phyloP scores from a whole-genome alignment of 176 grass and related monocot genomes.

The Phragmites australis region DNA sequence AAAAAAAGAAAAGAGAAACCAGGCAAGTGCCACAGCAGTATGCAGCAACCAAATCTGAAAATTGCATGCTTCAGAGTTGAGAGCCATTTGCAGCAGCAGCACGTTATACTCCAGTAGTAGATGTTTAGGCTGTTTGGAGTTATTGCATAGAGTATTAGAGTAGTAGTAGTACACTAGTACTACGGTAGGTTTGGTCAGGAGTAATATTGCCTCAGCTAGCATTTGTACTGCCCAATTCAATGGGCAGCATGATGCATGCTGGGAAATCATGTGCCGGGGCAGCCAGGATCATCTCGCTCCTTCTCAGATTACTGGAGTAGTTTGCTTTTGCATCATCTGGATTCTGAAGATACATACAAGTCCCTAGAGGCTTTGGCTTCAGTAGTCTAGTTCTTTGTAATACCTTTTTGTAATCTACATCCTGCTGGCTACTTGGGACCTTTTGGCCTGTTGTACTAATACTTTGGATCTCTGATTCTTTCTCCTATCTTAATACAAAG shows the following conservation, averaged over 20 bases:
- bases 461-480: no score
- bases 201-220: slow-evolving; percentile 34
- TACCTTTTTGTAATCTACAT: no score
- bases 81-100: neutral
- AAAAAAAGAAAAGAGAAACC: no score
- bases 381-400: no score
- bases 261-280: neutral
- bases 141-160: neutral
- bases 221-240: neutral
- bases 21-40: neutral
- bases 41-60: neutral
- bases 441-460: no score
- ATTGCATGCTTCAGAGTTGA: neutral
- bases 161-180: neutral
- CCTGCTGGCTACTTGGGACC: no score
- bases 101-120: neutral
- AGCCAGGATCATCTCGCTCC: no score
- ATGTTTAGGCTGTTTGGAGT: neutral
- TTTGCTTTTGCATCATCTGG: neutral
- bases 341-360: neutral
- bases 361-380: neutral
- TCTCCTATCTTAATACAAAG: no score
- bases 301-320: no score
- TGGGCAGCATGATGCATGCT: neutral
- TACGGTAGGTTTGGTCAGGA: slow-evolving; percentile 2